Conservation (phyloP, 164 flowering plant genomes). For the grape (Vitis vinifera) region DNA sequence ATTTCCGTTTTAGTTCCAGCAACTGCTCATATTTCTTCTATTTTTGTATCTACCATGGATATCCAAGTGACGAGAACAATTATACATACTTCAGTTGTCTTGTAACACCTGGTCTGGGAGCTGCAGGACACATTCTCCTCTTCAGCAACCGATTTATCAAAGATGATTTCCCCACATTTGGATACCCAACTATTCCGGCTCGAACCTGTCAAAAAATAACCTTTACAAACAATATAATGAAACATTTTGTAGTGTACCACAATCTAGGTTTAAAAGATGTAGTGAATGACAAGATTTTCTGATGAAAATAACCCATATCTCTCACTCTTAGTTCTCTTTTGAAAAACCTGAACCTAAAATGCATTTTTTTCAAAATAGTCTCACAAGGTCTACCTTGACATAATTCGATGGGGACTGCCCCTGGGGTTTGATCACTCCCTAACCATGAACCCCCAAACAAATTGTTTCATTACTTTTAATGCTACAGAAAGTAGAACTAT, state of each 20-base stretch:
- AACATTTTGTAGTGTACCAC: too few relatives aligned
- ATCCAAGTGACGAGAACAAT: background rate
- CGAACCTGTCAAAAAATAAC: conserved; percentile 57
- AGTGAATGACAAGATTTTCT: background rate
- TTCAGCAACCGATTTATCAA: conserved; percentile 91
- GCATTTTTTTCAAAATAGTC: background rate
- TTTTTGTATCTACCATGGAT: background rate
- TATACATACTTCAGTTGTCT: conserved; percentile 75
- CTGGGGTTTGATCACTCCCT: too few relatives aligned
- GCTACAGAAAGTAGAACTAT: too few relatives aligned
- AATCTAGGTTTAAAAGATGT: too few relatives aligned
- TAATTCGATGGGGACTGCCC: too few relatives aligned
- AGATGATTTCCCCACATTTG: conserved; percentile 99
- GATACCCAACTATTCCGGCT: conserved; percentile 98
- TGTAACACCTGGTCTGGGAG: conserved; percentile 97
- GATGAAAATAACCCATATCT: too few relatives aligned
- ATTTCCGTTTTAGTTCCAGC: background rate
- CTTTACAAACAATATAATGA: too few relatives aligned
- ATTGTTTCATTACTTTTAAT: too few relatives aligned
- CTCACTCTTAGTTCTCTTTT: background rate
- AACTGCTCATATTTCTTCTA: background rate
- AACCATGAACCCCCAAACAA: too few relatives aligned
- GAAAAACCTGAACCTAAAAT: background rate
- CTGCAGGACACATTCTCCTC: conserved; percentile 91
- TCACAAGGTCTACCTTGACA: too few relatives aligned